Evolutionary conservation across 208 protist species (phyloP), one percentile per base, ranked within the genome.

Genomic region (Crithidia mellificae): DNA sequence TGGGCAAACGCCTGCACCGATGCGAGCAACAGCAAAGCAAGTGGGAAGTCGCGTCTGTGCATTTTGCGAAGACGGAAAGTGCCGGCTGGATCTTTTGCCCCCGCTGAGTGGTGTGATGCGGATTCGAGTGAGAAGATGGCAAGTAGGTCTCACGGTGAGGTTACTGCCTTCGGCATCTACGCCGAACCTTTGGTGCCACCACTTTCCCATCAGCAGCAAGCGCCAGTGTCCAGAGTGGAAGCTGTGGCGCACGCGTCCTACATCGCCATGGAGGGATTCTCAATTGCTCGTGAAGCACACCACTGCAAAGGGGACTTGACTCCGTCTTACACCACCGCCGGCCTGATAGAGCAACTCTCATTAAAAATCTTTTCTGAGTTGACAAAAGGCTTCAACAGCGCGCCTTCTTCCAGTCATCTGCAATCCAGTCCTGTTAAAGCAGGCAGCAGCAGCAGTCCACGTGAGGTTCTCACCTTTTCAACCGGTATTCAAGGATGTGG

Each of bases 381-480:
- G 44, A n/a, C 15, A 12, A 24, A 12, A n/a, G 17, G 1, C 43
- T 53, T 46, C 14, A 12, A 12, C 4, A 46, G n/a, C n/a, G n/a
- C n/a, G n/a, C n/a, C n/a, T n/a, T n/a, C n/a, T n/a, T n/a, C n/a
- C n/a, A n/a, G n/a, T n/a, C 9, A 14, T n/a, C n/a, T 34, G 2
- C 30, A 44, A 0, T 0, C 30, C 14, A 34, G 34, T 30, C 20
- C 46, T 0, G 20, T 15, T 1, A 17, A n/a, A 17, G 12, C 22
- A 46, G 1, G 5, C 2, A 43, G 14, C 7, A 43, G 3, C 20
- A 7, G 0, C 1, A 25, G 43, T 3, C 29, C 6, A 0, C 22
- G 63, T 7, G 70, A 76, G 39, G 70, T 76, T 3, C 47, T 76
- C 44, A 70, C 70, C 36, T 76, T 76, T 27, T 30, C 56, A 7